These are phyloP conservation scores for Penstemon davidsonii DNA, from an alignment of 257 asterid genomes.

Conservation along the genomic window DNA sequence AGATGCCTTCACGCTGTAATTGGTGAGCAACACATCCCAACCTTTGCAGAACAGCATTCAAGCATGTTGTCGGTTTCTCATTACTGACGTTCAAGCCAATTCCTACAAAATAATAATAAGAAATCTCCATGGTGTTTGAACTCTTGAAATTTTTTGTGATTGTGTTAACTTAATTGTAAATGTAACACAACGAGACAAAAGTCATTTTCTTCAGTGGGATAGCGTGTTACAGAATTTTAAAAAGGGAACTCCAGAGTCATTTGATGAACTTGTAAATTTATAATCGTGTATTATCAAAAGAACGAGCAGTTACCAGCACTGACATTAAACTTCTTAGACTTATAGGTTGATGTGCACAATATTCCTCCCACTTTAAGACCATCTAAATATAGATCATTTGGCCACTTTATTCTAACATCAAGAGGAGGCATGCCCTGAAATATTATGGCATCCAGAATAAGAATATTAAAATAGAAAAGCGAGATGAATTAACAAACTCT, in stretches of 20 bases:
- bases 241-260: not conserved
- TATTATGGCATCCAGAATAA: constrained; percentile 27
- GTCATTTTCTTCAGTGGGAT: constrained; percentile 1
- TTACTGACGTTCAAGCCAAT: constrained; percentile 86
- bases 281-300: constrained; percentile 14
- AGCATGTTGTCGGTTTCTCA: constrained; percentile 74
- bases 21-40: constrained; percentile 40
- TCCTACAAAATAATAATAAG: constrained; percentile 42
- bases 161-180: constrained; percentile 1
- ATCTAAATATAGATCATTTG: constrained; percentile 86
- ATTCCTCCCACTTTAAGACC: constrained; percentile 92
- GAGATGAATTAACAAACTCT: constrained; percentile 14
- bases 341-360: constrained; percentile 91
- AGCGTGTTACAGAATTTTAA: not conserved
- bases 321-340: constrained; percentile 77
- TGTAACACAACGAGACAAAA: too few species aligned
- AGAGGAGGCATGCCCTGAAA: constrained; percentile 77
- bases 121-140: not conserved
- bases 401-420: constrained; percentile 97
- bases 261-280: constrained; percentile 12
- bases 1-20: constrained; percentile 70
- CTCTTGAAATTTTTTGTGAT: not conserved
- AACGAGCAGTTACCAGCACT: constrained; percentile 70
- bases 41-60: constrained; percentile 64
- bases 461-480: constrained; percentile 25